phyloP scores from a whole-genome alignment of 345 rosid genomes.

The sweet orange (Citrus sinensis) region DVS_A1.0 CM039167.1:26673501-26674000 shows the following conservation, averaged over 20 bases:
- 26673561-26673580: background rate
- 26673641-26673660: constrained; percentile 28
- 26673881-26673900: constrained; percentile 92
- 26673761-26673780: constrained; percentile 56
- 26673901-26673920: constrained; percentile 80
- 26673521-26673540: background rate
- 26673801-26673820: constrained; percentile 74
- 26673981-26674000: constrained; percentile 76
- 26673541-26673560: background rate
- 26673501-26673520: background rate
- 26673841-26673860: constrained; percentile 89
- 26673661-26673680: constrained; percentile 58
- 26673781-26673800: constrained; percentile 38
- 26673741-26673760: constrained; percentile 76
- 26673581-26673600: background rate
- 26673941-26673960: constrained; percentile 91
- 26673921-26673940: constrained; percentile 84
- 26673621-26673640: constrained; percentile 3
- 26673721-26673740: constrained; percentile 85
- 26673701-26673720: constrained; percentile 71
- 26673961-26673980: constrained; percentile 62
- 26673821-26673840: constrained; percentile 91
- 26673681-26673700: constrained; percentile 77
- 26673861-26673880: constrained; percentile 88
- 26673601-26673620: background rate